Base-by-base conservation (phyloP, 2,329 filamentous ascomycete species). In the Graphiopsis chlorocephala region DNA sequence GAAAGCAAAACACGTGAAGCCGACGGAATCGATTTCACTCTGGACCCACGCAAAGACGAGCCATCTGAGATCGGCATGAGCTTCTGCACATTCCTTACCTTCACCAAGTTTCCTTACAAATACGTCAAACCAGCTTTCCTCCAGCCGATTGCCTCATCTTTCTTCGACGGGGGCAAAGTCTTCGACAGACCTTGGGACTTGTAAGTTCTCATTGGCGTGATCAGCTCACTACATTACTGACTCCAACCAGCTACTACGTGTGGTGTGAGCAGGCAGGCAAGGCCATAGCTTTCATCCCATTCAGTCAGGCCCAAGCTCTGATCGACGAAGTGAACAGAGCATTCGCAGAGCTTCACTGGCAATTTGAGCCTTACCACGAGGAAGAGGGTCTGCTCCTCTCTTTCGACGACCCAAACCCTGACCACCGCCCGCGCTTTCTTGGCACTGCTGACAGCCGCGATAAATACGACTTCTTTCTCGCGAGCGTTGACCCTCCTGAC, bases 181-280 rank as follows among this genome's bases (percentile, higher is more conserved):
- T 85, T 84, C 70, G 77, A 80, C 2, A 83, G 86, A 65, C 72
- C 80, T 12, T 97, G 93, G 93, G 88, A 94, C 67, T 79, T 96
- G 91, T 95, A 81, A 83, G 88, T 82, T 61, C 23, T 20, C 8
- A n/a, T n/a, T 31, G 31, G 1, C 28, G 10, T 12, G 14, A 31
- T 57, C 29, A 56, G 29, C 15, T 48, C 7, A 29, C 26, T 38
- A 11, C 60, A 15, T 31, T 62, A 50, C 64, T 70, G 57, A 70
- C 63, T 47, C 62, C 42, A 26, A 4, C 17, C 57, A 75, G 71
- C 29, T 73, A 73, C 65, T 73, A 71, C 60, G 65, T 75, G 42
- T 67, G 67, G 59, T 67, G 68, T 17, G 61, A 71, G 14, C 55
- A 69, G 42, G 64, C 60, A 45, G 75, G 80, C 31, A 83, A 82